phyloP scores from a whole-genome alignment of 306 rosid species.

The Pachyrhizus erosus region DNA sequence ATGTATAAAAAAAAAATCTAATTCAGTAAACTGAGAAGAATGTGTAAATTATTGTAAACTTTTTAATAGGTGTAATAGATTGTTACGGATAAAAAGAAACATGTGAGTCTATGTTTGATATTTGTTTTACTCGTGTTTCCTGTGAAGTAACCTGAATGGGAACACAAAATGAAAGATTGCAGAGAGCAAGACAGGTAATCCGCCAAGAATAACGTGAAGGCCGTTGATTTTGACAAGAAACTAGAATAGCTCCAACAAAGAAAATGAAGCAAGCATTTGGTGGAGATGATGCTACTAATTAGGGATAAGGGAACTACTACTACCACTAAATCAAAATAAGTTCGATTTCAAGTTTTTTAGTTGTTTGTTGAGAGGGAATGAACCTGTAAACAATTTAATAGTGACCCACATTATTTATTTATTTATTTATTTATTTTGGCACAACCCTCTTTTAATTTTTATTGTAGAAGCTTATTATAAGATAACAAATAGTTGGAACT shows the following conservation, averaged over 20 bases:
- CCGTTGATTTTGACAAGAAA: background rate
- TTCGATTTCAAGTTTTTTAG: background rate
- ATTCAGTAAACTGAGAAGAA: too few relatives aligned
- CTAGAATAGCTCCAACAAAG: background rate
- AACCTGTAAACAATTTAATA: background rate
- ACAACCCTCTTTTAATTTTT: background rate
- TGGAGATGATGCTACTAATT: background rate
- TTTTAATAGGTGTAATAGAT: too few relatives aligned
- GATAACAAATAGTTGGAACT: background rate
- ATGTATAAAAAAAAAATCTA: too few relatives aligned
- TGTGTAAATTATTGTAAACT: too few relatives aligned
- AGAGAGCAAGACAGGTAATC: background rate
- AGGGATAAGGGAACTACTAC: background rate
- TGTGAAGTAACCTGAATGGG: constrained; percentile 23
- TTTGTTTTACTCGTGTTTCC: background rate
- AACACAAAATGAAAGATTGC: constrained; percentile 9
- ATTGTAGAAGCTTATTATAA: background rate
- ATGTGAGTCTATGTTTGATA: background rate
- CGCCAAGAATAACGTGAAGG: background rate
- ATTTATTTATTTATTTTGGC: background rate
- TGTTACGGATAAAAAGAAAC: too few relatives aligned
- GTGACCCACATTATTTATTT: background rate
- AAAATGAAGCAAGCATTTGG: background rate
- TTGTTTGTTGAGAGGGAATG: background rate
- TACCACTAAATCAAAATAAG: background rate